Percentiles rank a stretch among this genome's conserved stretches.
phyloP scores from a whole-genome alignment of 306 rosid genomes.

The Cicer arietinum region DNA sequence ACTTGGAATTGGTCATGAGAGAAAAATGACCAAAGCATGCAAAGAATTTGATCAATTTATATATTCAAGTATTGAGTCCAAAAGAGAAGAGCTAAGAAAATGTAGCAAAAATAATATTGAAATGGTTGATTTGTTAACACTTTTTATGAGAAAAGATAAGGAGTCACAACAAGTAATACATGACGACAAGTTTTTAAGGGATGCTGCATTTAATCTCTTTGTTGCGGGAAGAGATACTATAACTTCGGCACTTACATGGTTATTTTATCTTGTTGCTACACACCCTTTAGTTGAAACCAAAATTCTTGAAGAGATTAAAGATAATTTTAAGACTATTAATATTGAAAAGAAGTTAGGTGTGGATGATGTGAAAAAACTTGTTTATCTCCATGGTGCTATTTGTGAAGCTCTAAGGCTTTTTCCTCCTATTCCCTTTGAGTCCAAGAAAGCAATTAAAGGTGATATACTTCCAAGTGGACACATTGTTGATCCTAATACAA shows the following conservation, averaged over 20 bases:
- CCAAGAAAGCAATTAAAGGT: conserved; percentile 25
- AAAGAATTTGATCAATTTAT: conserved; percentile 47
- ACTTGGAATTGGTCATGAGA: conserved; percentile 53
- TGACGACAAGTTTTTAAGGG: conserved; percentile 54
- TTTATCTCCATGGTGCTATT: conserved; percentile 59
- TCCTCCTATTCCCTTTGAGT: conserved; percentile 57
- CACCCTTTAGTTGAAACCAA: conserved; percentile 55
- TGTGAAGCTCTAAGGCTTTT: conserved; percentile 58
- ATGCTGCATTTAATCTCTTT: conserved; percentile 47
- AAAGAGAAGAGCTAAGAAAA: conserved; percentile 22
- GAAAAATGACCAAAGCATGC: conserved; percentile 40
- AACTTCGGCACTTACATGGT: conserved; percentile 57
- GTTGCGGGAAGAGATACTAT: conserved; percentile 58
- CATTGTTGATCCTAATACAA: conserved; percentile 5
- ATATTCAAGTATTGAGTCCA: conserved; percentile 39
- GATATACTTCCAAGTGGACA: conserved; percentile 67
- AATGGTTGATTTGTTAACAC: conserved; percentile 30
- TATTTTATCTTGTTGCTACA: conserved; percentile 56
- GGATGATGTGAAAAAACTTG: conserved; percentile 43
- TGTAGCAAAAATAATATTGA: neutral
- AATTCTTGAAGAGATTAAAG: conserved; percentile 53
- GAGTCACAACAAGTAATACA: neutral
- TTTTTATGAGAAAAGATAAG: conserved; percentile 29
- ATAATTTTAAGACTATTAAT: neutral
- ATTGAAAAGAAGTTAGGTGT: neutral